Conservation (phyloP, 192 early-diverging fungal genomes). For the Rhizoclosmatium sp. region DNA sequence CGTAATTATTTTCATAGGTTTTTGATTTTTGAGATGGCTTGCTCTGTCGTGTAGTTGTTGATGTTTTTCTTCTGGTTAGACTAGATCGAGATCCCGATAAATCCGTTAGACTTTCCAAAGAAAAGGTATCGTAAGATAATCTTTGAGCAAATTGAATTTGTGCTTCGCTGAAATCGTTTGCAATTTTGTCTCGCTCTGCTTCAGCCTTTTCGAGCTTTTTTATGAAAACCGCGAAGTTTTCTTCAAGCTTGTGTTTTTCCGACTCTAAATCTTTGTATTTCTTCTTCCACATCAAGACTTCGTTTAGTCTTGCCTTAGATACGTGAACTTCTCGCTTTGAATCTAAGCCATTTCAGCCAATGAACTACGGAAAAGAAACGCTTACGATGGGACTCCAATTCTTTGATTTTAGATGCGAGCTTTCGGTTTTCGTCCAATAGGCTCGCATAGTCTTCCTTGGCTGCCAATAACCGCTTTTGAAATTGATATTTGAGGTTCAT, state of each 20-base stretch:
- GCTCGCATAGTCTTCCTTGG: constrained; percentile 40
- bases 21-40: constrained; percentile 23
- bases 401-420: constrained; percentile 29
- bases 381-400: constrained; percentile 31
- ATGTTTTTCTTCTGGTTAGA: constrained; percentile 9
- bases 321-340: constrained; percentile 31
- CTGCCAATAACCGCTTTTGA: constrained; percentile 28
- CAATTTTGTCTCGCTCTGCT: constrained; percentile 33
- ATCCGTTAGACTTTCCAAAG: constrained; percentile 23
- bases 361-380: neutral
- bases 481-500: constrained; percentile 40
- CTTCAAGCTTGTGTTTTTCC: constrained; percentile 41
- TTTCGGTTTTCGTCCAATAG: constrained; percentile 39
- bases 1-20: neutral
- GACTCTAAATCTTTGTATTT: constrained; percentile 36
- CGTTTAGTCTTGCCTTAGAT: constrained; percentile 35
- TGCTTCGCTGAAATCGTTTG: constrained; percentile 13
- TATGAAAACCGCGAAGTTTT: constrained; percentile 31
- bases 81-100: constrained; percentile 4
- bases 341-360: constrained; percentile 14
- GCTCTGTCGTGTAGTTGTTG: neutral
- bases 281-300: constrained; percentile 42
- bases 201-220: constrained; percentile 39
- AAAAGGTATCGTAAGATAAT: constrained; percentile 21
- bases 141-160: constrained; percentile 38